Conservation (phyloP, 305 asterid species). For the Fraxinus latifolia region DNA sequence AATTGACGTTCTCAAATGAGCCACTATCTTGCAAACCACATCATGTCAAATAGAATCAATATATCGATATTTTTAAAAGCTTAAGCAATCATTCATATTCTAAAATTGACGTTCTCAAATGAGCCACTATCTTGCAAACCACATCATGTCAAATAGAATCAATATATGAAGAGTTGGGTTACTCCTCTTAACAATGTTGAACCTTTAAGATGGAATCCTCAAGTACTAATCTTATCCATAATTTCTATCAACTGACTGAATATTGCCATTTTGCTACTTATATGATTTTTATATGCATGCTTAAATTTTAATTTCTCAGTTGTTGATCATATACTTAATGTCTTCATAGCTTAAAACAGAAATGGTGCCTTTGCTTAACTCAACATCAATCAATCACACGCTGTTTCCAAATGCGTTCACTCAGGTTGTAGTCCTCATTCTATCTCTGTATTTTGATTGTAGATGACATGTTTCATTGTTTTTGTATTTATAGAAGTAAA, state of each 20-base stretch:
- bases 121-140: background rate
- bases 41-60: background rate
- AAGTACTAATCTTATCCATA: background rate
- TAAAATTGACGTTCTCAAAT: background rate
- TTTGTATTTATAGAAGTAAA: conserved; percentile 19
- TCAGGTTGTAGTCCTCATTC: conserved; percentile 37
- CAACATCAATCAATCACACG: conserved; percentile 38
- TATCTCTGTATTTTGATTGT: background rate
- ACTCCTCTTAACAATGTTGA: background rate
- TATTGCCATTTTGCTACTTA: background rate
- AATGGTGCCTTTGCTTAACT: conserved; percentile 47
- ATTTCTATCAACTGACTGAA: background rate
- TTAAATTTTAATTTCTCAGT: background rate
- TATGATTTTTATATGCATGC: background rate
- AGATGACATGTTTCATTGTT: conserved; percentile 4
- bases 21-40: background rate
- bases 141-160: background rate
- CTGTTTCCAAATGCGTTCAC: conserved; percentile 39
- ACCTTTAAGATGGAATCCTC: background rate
- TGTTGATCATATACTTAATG: background rate
- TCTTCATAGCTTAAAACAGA: conserved; percentile 27
- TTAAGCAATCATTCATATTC: background rate
- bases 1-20: background rate
- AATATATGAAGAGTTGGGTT: background rate
- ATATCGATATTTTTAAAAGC: background rate